Base-by-base conservation (phyloP, 2,329 filamentous ascomycete species). In the Pyricularia sp. region DNA sequence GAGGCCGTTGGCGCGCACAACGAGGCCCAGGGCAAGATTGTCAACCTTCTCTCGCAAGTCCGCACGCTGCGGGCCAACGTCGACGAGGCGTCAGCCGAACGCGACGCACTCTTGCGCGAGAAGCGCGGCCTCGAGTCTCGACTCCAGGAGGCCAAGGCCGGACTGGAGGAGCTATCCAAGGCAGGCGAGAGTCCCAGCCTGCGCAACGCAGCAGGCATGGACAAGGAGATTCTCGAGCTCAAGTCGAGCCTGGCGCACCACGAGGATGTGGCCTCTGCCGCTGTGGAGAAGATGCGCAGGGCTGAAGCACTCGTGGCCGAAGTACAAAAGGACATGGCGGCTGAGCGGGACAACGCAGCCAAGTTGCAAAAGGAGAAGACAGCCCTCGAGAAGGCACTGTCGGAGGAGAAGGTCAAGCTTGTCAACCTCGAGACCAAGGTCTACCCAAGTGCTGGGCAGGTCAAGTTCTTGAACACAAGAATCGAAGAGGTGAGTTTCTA, bases 351-450 rank as follows among this genome's bases (percentile, higher is more conserved):
- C 76, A 86, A 86, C 42, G 93, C 90, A 74, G 88, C 90, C 5
- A 88, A 91, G 73, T 83, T 98, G 69, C 92, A 95, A 78, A 94
- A 94, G 77, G 92, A 97, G 73, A 98, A 97, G 81, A 92, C 92
- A 3, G 86, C 86, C 0, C 82, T 99, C 61, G 95, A 98, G 81
- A 97, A 97, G 83, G 88, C 87, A 68, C 83, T 97, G 67, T 97
- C 94, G 78, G 94, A 99, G 78, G 85, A 94, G 30, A 94, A 98
- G 79, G 86, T 98, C 68, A 89, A 89, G 76, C 88, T 97, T 69
- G 90, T 99, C 68, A 95, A 98, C 77, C 85, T 98, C 10, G 94
- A 99, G 81, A 98, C 95, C 63, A 98, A 98, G 83, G 93, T 94
- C 68, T 98, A 97, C 80, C 95, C 94, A 25, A 96, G 90, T 72